Evolutionary conservation across 805 yeast genomes (phyloP).

Genomic region (Ogataea dorogensis): DNA sequence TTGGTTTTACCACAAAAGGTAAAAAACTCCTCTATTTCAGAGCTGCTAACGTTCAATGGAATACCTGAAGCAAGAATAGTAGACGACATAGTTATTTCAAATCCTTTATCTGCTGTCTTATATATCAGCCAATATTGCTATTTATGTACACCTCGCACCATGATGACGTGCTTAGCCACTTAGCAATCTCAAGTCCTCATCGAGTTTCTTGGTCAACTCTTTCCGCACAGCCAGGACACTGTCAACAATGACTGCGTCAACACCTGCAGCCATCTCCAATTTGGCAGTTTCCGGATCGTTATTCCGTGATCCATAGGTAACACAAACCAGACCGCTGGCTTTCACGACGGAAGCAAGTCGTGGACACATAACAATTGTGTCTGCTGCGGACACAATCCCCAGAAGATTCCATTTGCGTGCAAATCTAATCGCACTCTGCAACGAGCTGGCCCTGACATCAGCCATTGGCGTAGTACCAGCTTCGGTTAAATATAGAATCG

Average conservation of each 20-base stretch:
- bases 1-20: constrained; percentile 66
- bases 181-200: constrained; percentile 11
- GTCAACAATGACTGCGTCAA: constrained; percentile 98
- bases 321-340: constrained; percentile 86
- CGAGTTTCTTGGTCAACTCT: constrained; percentile 48
- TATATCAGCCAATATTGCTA: constrained; percentile 2
- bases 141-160: constrained; percentile 8
- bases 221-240: constrained; percentile 90
- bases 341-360: constrained; percentile 89
- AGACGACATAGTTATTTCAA: constrained; percentile 28
- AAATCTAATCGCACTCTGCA: constrained; percentile 89
- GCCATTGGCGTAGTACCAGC: constrained; percentile 85
- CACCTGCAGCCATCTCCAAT: constrained; percentile 88
- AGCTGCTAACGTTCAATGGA: constrained; percentile 46
- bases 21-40: constrained; percentile 63
- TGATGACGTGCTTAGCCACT: constrained; percentile 7
- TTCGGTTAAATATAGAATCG: constrained; percentile 86
- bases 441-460: constrained; percentile 80
- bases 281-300: constrained; percentile 82
- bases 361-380: constrained; percentile 85
- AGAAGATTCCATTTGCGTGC: constrained; percentile 87
- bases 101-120: not conserved
- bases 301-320: constrained; percentile 83
- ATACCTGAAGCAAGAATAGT: constrained; percentile 57
- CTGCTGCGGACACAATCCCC: constrained; percentile 89